phyloP scores from a whole-genome alignment of 768 basidiomycete genomes.

The Lactarius vividus region DNA sequence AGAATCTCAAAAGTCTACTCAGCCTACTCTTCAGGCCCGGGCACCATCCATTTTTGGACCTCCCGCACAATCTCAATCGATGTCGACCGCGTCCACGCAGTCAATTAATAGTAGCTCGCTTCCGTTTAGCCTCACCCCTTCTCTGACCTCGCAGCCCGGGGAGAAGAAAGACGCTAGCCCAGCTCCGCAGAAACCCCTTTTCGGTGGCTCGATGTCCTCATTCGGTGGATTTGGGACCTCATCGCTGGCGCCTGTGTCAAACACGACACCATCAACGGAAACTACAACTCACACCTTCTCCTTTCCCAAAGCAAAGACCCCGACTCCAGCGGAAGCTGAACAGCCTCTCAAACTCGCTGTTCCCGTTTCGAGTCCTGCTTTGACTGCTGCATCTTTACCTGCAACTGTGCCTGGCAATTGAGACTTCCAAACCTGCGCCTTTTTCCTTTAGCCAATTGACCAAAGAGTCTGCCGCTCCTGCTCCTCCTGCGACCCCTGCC shows the following conservation, averaged over 20 bases:
- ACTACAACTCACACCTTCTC: constrained; percentile 15
- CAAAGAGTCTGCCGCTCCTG: background rate
- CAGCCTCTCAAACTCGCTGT: constrained; percentile 23
- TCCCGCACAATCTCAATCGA: background rate
- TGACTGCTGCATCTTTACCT: constrained; percentile 3
- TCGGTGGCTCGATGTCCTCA: constrained; percentile 8
- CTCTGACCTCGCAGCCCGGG: background rate
- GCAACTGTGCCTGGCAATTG: background rate
- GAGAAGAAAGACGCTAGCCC: constrained; percentile 10
- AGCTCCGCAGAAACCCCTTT: constrained; percentile 11
- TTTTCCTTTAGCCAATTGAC: constrained; percentile 12
- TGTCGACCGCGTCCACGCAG: background rate
- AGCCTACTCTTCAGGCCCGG: background rate
- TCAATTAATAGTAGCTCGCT: constrained; percentile 9
- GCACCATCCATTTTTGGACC: constrained; percentile 12
- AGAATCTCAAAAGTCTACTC: constrained; percentile 1
- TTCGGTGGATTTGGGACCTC: constrained; percentile 23
- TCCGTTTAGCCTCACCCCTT: constrained; percentile 20
- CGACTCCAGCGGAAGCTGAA: background rate
- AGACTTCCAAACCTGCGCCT: constrained; percentile 8
- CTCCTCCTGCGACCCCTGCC: constrained; percentile 12
- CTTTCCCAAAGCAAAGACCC: constrained; percentile 3
- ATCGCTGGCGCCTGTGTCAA: background rate
- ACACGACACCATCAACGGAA: constrained; percentile 1
- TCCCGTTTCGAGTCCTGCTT: constrained; percentile 8